Base-by-base conservation (phyloP, 202 grass and related monocot species). In the Carex sylvatica region DNA sequence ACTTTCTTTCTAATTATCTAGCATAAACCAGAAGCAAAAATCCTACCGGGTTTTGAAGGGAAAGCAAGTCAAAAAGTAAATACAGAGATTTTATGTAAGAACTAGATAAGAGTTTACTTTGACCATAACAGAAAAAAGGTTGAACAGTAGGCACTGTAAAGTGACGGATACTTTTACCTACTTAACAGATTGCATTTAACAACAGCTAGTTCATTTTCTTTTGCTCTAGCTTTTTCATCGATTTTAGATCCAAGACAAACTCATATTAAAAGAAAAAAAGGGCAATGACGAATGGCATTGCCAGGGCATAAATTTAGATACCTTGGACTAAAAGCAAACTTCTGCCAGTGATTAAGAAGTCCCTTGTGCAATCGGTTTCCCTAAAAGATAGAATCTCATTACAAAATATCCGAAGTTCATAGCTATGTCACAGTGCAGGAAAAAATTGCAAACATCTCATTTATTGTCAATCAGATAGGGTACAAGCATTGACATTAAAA, bases 271-370 rank as follows among this genome's bases (percentile, higher is more conserved):
- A 20, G 9, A 69, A 35, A 35, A 16, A 16, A 0, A 66, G 2
- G 15, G 30, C 14, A 16, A 8, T 69, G 42, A 16, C 44, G 5
- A 16, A 8, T 69, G 42, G 24, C 44, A 69, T 33, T 18, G 40
- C 58, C 61, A 87, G 60, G 15, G 49, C 46, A 79, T 19, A 70
- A 60, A 60, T 6, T 66, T 54, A 52, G 16, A 28, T 92, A 98
- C 96, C 96, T 98, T 82, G 96, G 91, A 85, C 91, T 98, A 85
- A 98, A 98, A 66, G 96, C 89, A 83, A 92, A 98, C 88, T 93
- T 95, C 79, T 93, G 89, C 96, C 96, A 98, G 85, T 98, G 91
- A 84, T 85, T 98, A 87, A 95, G 87, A 58, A 98, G 84, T 6
- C 92, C 96, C 83, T 92, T 98, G 30, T 98, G 96, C 81, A 98